A percentile compares a stretch with the other conserved stretches of the same genome.
These are phyloP conservation scores for Stachybotrys chartarum DNA, from an alignment of 2,329 filamentous ascomycete genomes.

Conservation along the genomic window DNA sequence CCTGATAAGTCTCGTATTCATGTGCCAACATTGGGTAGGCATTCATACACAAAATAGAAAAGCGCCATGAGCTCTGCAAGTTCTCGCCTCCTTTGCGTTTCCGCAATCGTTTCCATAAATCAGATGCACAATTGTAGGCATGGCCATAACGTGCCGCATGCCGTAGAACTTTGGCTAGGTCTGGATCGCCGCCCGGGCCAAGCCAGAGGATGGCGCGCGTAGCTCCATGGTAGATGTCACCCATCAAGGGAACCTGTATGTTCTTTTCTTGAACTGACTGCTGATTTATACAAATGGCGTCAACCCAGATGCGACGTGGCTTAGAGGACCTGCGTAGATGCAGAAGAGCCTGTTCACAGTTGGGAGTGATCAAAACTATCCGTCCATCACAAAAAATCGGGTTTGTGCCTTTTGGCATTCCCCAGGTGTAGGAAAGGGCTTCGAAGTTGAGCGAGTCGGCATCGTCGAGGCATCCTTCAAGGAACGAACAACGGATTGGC, in stretches of 20 bases:
- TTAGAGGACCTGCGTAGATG: slow-evolving; percentile 6
- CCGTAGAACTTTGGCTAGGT: neutral
- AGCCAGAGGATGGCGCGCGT: slow-evolving; percentile 14
- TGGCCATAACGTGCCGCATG: neutral
- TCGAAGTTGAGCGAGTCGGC: slow-evolving; percentile 3
- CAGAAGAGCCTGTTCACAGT: slow-evolving; percentile 9
- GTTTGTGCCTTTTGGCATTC: slow-evolving; percentile 5
- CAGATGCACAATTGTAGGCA: neutral
- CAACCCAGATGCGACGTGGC: slow-evolving; percentile 13
- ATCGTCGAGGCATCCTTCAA: neutral
- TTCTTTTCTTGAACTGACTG: slow-evolving; percentile 10
- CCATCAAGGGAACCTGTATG: slow-evolving; percentile 13
- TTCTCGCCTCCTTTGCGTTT: neutral
- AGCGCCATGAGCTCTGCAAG: neutral
- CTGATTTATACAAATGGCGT: slow-evolving; percentile 16
- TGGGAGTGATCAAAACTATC: slow-evolving; percentile 6
- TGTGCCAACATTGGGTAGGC: neutral
- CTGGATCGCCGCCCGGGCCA: slow-evolving; percentile 9
- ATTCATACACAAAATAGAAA: neutral
- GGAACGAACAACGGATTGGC: neutral
- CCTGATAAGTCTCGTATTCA: neutral
- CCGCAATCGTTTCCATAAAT: neutral
- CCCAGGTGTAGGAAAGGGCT: slow-evolving; percentile 14
- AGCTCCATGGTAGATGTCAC: slow-evolving; percentile 14
- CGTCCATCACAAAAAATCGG: slow-evolving; percentile 8